A percentile compares a stretch with the other conserved stretches of the same genome.
These are phyloP conservation scores for Entomortierella beljakovae DNA, from an alignment of 192 early-diverging fungal species.

Conservation along the genomic window DNA sequence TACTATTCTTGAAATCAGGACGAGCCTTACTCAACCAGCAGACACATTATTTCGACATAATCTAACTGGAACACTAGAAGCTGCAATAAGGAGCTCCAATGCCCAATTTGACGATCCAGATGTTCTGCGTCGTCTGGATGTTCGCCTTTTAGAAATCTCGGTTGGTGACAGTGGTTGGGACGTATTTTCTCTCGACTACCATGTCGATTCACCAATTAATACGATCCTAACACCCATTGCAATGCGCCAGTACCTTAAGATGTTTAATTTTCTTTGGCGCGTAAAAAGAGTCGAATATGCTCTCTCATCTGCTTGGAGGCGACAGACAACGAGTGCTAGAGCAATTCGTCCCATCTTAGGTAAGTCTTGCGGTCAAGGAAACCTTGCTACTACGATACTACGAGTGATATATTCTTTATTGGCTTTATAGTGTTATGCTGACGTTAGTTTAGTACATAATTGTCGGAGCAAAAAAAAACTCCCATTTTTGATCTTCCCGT, in stretches of 20 bases:
- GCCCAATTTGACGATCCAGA: constrained; percentile 87
- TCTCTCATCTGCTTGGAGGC: constrained; percentile 80
- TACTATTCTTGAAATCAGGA: constrained; percentile 25
- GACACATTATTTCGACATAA: constrained; percentile 88
- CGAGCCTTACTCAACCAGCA: constrained; percentile 73
- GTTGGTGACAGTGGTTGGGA: constrained; percentile 89
- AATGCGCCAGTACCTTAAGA: constrained; percentile 84
- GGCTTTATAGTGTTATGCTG: neutral
- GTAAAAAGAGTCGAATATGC: constrained; percentile 89
- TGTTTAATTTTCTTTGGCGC: constrained; percentile 91
- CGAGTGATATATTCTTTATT: neutral
- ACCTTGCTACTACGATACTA: too few relatives aligned
- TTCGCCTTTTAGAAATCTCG: constrained; percentile 78
- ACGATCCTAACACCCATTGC: constrained; percentile 80
- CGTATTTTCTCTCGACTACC: constrained; percentile 91
- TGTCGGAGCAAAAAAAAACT: too few relatives aligned
- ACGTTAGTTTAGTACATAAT: too few relatives aligned
- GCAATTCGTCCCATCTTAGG: constrained; percentile 57
- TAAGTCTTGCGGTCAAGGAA: too few relatives aligned
- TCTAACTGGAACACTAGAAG: constrained; percentile 86
- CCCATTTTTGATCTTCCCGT: too few relatives aligned
- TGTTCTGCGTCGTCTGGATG: constrained; percentile 82
- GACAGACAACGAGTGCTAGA: constrained; percentile 77
- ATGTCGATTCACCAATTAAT: constrained; percentile 82
- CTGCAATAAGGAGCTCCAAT: constrained; percentile 89